Evolutionary conservation across 768 basidiomycete species (phyloP).

Genomic region (Agaricus sinodeliciosus): DNA sequence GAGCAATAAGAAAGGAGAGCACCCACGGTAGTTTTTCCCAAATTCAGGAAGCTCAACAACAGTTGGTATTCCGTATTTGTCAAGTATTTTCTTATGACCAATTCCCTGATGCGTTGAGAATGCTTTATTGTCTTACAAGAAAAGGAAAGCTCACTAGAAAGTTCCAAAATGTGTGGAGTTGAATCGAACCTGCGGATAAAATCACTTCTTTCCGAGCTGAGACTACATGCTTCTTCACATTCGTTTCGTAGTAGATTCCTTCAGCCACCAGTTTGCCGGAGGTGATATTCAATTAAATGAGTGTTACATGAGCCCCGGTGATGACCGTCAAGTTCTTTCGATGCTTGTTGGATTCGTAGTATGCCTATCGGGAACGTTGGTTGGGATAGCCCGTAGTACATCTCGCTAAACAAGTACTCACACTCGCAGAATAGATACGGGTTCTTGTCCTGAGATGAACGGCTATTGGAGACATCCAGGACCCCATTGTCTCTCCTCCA

Average conservation of each 20-base stretch:
- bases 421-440: slow-evolving; percentile 17
- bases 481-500: slow-evolving; percentile 14
- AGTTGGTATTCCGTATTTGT: background rate
- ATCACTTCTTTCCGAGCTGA: slow-evolving; percentile 43
- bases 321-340: slow-evolving; percentile 18
- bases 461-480: slow-evolving; percentile 10
- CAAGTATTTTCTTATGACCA: background rate
- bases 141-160: slow-evolving; percentile 23
- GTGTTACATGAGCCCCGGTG: slow-evolving; percentile 20
- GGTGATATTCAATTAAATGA: slow-evolving; percentile 27
- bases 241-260: slow-evolving; percentile 24
- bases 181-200: slow-evolving; percentile 41
- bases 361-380: slow-evolving; percentile 1
- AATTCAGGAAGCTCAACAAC: slow-evolving; percentile 6
- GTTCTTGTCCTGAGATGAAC: slow-evolving; percentile 13
- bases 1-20: background rate
- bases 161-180: slow-evolving; percentile 12
- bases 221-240: slow-evolving; percentile 23
- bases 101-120: background rate
- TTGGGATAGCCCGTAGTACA: background rate
- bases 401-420: background rate
- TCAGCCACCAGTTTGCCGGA: slow-evolving; percentile 37
- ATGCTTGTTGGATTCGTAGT: slow-evolving; percentile 12
- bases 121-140: background rate
- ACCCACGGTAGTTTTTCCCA: slow-evolving; percentile 8